Conservation (phyloP, 1,139 yeast genomes). For the Blastobotrys buckinghamii region DNA sequence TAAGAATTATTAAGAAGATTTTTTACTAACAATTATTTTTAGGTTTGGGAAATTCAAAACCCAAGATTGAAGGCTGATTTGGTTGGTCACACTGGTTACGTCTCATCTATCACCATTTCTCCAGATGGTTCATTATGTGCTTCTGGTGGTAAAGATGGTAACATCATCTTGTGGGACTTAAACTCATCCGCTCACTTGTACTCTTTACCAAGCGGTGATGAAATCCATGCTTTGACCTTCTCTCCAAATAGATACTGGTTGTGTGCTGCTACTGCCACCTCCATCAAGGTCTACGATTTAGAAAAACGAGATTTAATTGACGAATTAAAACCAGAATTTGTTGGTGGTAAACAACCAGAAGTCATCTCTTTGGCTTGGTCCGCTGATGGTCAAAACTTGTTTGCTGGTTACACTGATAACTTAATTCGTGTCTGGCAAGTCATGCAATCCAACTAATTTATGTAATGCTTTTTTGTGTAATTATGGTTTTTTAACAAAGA, state of each 20-base stretch:
- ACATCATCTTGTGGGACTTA: conserved; percentile 98
- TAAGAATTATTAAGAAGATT: conserved; percentile 23
- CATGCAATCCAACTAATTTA: conserved; percentile 73
- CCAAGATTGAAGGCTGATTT: conserved; percentile 91
- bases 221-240: conserved; percentile 98
- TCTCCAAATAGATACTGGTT: conserved; percentile 99
- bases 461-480: neutral
- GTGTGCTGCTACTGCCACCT: conserved; percentile 98
- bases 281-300: conserved; percentile 98
- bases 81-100: conserved; percentile 99
- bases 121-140: conserved; percentile 99
- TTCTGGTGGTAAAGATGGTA: conserved; percentile 99
- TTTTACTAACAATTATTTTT: conserved; percentile 19
- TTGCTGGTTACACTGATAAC: conserved; percentile 99
- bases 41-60: conserved; percentile 94
- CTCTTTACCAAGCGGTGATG: conserved; percentile 95
- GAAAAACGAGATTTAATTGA: conserved; percentile 94
- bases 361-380: conserved; percentile 99
- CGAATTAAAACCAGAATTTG: conserved; percentile 98
- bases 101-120: conserved; percentile 94
- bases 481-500: neutral
- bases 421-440: conserved; percentile 99
- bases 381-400: conserved; percentile 99
- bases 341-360: conserved; percentile 94
- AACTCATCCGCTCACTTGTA: conserved; percentile 81